Percentiles rank a stretch among this genome's conserved stretches.
These are phyloP conservation scores for Leccinum pachyderme DNA, from an alignment of 1,284 basidiomycete genomes.

Conservation along the genomic window DNA sequence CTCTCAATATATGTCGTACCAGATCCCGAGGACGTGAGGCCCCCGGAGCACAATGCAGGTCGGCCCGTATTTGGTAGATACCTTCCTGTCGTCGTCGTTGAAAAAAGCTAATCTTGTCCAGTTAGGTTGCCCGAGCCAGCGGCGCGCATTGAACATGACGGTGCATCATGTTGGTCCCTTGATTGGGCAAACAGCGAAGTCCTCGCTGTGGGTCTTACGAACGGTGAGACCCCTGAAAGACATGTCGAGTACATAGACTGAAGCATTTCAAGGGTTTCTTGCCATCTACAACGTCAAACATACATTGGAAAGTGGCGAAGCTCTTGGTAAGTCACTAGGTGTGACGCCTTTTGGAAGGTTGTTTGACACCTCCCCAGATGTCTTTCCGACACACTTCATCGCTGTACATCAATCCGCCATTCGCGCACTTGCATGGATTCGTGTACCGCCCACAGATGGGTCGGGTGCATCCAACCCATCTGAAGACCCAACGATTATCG, in stretches of 20 bases:
- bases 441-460: conserved; percentile 54
- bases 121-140: conserved; percentile 63
- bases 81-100: neutral
- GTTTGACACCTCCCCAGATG: conserved; percentile 24
- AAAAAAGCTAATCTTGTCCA: conserved; percentile 26
- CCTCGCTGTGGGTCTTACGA: conserved; percentile 77
- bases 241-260: neutral
- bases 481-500: conserved; percentile 67
- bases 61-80: conserved; percentile 42
- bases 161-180: conserved; percentile 68
- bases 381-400: conserved; percentile 71
- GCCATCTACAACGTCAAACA: conserved; percentile 71
- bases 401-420: conserved; percentile 77
- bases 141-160: conserved; percentile 68
- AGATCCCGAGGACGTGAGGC: conserved; percentile 56
- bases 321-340: conserved; percentile 25
- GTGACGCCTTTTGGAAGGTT: neutral
- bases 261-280: conserved; percentile 56
- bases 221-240: conserved; percentile 50
- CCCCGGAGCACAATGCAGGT: conserved; percentile 24
- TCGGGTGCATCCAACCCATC: conserved; percentile 45
- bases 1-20: conserved; percentile 76
- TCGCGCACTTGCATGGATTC: conserved; percentile 69
- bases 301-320: conserved; percentile 38
- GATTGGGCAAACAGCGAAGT: conserved; percentile 86